Conservation (phyloP, 192 early-diverging fungal genomes). For the Dimargaris xerosporica region DNA sequence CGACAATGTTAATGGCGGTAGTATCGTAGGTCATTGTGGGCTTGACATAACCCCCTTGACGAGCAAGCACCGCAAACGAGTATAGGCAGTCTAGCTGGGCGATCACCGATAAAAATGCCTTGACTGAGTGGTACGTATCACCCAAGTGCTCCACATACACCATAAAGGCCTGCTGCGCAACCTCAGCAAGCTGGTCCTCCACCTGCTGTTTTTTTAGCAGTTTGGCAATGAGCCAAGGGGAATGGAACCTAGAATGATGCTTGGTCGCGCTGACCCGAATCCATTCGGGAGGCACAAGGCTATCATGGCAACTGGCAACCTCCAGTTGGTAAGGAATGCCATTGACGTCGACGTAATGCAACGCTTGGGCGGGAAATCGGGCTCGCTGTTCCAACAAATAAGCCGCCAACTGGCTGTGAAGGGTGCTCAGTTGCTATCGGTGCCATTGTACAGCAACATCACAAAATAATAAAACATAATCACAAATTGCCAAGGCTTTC, state of each 20-base stretch:
- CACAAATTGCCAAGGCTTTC: too few species aligned
- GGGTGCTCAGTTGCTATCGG: too few species aligned
- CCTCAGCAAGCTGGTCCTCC: neutral
- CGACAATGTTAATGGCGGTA: too few species aligned
- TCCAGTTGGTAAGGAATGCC: conserved; percentile 3
- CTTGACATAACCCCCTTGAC: conserved; percentile 37
- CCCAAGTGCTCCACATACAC: neutral
- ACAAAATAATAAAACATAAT: too few species aligned
- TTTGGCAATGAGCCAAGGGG: neutral
- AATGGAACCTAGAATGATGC: neutral
- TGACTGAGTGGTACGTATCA: conserved; percentile 30
- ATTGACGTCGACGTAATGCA: neutral
- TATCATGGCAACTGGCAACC: neutral
- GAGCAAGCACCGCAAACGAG: conserved; percentile 37
- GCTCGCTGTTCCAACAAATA: too few species aligned
- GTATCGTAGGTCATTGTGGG: too few species aligned
- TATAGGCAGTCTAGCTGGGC: conserved; percentile 50
- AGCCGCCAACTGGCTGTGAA: too few species aligned
- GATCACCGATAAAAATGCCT: conserved; percentile 32
- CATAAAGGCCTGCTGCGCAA: neutral
- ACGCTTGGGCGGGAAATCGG: too few species aligned
- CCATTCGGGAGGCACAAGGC: neutral
- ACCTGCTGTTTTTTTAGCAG: neutral
- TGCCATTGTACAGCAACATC: too few species aligned
- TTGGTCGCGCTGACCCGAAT: neutral